Evolutionary conservation across 2,329 filamentous ascomycete genomes (phyloP), one percentile per base, ranked within the genome.

Genomic region (Aspergillus sp.): DNA sequence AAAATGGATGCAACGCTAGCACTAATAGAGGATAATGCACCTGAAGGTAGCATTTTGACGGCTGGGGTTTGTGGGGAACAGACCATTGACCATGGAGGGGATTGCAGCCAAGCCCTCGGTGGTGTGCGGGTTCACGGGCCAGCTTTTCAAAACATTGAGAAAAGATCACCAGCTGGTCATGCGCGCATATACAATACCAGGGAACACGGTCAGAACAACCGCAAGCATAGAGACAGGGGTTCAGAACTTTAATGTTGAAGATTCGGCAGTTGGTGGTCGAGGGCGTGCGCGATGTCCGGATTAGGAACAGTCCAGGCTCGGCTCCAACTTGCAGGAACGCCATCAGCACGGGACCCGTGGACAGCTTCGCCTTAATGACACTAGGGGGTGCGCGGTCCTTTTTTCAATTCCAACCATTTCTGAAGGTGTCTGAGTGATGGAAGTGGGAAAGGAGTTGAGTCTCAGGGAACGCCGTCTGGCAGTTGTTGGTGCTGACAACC

Each of bases 51-150:
- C 49, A 57, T 45, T 39, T 12, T 33, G 7, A 50, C 34, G 30
- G 45, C 56, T 40, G 39, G 50, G 56, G 56, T 54, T 54, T 58
- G 56, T 54, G 56, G 50, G 45, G 50, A 54, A 54, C 56, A 48
- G 56, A 24, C 41, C 30, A 45, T 22, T 44, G 55, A 17, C 39
- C 37, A 12, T 37, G 24, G 45, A 27, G 39, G 45, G 17, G 27
- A 42, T 51, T 54, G 50, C 27, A 49, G 45, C 56, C 50, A 54
- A 58, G 50, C 56, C 56, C 7, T 53, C 54, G 20, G 56, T 50
- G 45, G 27, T 53, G 33, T 39, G 17, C 17, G 39, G 42, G 20
- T 34, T 39, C 27, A 24, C 13, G 27, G 55, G 19, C 41, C 42
- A 49, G 24, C 13, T 49, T 30, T 12, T 13, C 7, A 44, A 17